Evolutionary conservation across 2,329 filamentous ascomycete species (phyloP).

Genomic region (Neobulgaria alba): DNA sequence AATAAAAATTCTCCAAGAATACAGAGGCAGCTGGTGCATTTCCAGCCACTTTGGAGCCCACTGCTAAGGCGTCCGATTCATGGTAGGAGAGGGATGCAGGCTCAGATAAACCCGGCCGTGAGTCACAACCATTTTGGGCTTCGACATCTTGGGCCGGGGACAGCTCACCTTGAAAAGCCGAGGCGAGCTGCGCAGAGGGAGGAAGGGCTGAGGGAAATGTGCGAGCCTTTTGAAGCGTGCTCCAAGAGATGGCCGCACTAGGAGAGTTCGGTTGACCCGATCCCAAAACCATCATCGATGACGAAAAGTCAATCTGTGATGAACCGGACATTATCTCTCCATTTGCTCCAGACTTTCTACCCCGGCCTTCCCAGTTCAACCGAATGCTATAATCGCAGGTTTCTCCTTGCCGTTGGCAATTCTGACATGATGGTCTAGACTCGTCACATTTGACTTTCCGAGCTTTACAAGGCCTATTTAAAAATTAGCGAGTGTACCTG

Average conservation of each 20-base stretch:
- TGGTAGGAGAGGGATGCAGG: too few species aligned
- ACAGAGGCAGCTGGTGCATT: background rate
- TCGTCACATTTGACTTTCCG: conserved; percentile 78
- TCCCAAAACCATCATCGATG: conserved; percentile 4
- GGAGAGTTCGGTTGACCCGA: background rate
- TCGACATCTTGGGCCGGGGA: too few species aligned
- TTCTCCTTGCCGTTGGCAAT: conserved; percentile 65
- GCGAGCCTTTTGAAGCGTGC: background rate
- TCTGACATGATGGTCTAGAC: conserved; percentile 62
- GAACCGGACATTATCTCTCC: conserved; percentile 7
- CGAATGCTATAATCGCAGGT: conserved; percentile 74
- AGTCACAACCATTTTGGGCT: too few species aligned
- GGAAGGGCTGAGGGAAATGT: too few species aligned
- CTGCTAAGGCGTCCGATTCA: too few species aligned
- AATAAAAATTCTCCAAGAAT: background rate
- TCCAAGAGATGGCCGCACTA: background rate
- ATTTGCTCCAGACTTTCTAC: conserved; percentile 42
- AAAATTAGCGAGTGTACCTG: conserved; percentile 4
- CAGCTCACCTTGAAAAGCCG: too few species aligned
- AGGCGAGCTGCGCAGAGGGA: too few species aligned
- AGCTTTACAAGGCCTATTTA: conserved; percentile 64
- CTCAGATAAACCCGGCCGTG: too few species aligned
- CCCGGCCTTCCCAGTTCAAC: conserved; percentile 71
- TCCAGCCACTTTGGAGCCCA: too few species aligned
- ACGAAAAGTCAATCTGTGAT: conserved; percentile 12